Conservation (phyloP, 2,329 filamentous ascomycete species). For the Aspergillus candidus region DNA sequence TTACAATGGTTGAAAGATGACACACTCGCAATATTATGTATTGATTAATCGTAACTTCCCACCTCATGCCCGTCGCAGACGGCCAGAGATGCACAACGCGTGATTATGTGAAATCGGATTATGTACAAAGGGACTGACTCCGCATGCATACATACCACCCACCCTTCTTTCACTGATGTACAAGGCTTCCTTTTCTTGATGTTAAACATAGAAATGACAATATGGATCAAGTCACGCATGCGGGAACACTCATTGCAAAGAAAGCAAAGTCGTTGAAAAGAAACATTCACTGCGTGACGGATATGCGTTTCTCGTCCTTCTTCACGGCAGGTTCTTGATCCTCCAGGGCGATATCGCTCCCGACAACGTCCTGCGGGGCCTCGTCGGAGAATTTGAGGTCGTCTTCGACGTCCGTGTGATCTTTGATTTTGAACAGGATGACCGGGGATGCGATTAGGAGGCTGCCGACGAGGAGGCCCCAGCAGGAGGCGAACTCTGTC, state of each 20-base stretch:
- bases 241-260: neutral
- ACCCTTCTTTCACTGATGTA: too few species aligned
- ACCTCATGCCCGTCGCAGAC: too few species aligned
- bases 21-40: too few species aligned
- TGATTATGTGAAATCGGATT: too few species aligned
- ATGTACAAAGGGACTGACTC: too few species aligned
- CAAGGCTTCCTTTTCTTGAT: too few species aligned
- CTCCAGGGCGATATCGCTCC: conserved; percentile 13
- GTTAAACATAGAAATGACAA: too few species aligned
- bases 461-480: conserved; percentile 68
- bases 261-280: neutral
- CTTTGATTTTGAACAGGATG: conserved; percentile 71
- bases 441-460: conserved; percentile 73
- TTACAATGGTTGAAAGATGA: too few species aligned
- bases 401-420: conserved; percentile 72
- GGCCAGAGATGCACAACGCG: too few species aligned
- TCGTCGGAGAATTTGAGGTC: conserved; percentile 83
- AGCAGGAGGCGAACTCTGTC: conserved; percentile 66
- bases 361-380: conserved; percentile 63
- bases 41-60: too few species aligned
- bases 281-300: conserved; percentile 1
- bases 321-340: conserved; percentile 15
- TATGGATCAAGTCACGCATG: neutral
- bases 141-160: too few species aligned
- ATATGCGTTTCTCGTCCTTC: conserved; percentile 8